phyloP scores from a whole-genome alignment of 1,139 yeast species.

The Sugiyamaella novakii region DNA sequence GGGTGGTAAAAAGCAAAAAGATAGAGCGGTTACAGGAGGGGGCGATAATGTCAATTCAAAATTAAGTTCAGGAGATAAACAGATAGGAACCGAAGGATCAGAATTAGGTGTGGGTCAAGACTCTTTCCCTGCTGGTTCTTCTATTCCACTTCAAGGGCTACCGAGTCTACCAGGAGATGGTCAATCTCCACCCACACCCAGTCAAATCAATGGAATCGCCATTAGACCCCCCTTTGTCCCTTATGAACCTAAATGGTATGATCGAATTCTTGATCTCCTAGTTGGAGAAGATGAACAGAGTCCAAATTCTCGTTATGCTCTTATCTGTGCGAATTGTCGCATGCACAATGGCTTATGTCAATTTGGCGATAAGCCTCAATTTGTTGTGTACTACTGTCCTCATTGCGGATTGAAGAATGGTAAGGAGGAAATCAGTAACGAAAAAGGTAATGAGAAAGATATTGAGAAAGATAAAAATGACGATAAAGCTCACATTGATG shows the following conservation, averaged over 20 bases:
- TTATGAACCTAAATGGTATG: slow-evolving; percentile 45
- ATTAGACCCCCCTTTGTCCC: slow-evolving; percentile 16
- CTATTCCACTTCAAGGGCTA: neutral
- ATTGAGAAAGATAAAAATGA: neutral
- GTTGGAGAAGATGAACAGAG: slow-evolving; percentile 73
- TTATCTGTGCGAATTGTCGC: slow-evolving; percentile 66
- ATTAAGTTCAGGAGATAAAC: slow-evolving; percentile 2
- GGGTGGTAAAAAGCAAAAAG: slow-evolving; percentile 11
- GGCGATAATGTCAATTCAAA: slow-evolving; percentile 13
- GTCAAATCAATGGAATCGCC: neutral
- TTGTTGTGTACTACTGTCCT: slow-evolving; percentile 69
- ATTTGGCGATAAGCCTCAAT: slow-evolving; percentile 60
- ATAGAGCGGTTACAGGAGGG: slow-evolving; percentile 19
- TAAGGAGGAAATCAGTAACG: neutral
- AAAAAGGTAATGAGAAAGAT: neutral
- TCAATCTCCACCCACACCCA: slow-evolving; percentile 9
- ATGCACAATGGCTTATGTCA: slow-evolving; percentile 84
- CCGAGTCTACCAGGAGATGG: too few relatives aligned
- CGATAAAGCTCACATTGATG: too few relatives aligned
- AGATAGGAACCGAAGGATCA: too few relatives aligned
- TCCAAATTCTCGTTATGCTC: slow-evolving; percentile 66
- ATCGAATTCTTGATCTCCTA: slow-evolving; percentile 52
- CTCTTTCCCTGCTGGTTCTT: neutral
- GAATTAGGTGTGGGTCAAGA: neutral
- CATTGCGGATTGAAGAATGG: slow-evolving; percentile 66